Conservation (phyloP, 2,329 filamentous ascomycete species). For the Colletotrichum caudatum region DNA sequence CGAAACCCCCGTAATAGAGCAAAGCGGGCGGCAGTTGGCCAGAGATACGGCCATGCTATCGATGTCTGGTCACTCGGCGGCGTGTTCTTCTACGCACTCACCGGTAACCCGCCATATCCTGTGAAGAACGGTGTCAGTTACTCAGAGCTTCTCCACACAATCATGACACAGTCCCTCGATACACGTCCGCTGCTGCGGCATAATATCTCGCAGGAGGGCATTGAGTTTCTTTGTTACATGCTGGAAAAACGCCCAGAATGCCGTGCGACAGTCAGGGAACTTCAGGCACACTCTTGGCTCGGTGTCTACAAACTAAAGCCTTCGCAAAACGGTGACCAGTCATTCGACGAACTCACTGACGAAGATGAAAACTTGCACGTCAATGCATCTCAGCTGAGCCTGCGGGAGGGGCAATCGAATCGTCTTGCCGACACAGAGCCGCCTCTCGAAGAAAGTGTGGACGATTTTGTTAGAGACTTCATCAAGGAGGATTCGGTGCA, state of each 20-base stretch:
- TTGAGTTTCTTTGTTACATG: slow-evolving; percentile 83
- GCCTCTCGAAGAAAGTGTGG: slow-evolving; percentile 48
- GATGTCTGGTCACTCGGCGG: slow-evolving; percentile 97
- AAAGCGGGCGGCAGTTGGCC: slow-evolving; percentile 64
- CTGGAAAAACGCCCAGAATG: slow-evolving; percentile 82
- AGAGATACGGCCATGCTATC: slow-evolving; percentile 89
- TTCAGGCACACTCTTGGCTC: slow-evolving; percentile 83
- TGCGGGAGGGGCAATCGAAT: slow-evolving; percentile 60
- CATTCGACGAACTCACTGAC: slow-evolving; percentile 72
- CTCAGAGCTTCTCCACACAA: slow-evolving; percentile 82
- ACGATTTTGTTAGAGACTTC: slow-evolving; percentile 58
- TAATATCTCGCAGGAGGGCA: slow-evolving; percentile 73
- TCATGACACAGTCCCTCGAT: slow-evolving; percentile 84
- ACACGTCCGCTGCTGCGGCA: slow-evolving; percentile 69
- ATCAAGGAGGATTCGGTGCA: slow-evolving; percentile 80
- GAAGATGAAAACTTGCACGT: slow-evolving; percentile 67
- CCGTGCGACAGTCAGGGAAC: slow-evolving; percentile 79
- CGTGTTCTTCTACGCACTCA: slow-evolving; percentile 90
- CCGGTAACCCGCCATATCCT: slow-evolving; percentile 82
- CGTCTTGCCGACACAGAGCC: slow-evolving; percentile 42
- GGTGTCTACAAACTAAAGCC: slow-evolving; percentile 47
- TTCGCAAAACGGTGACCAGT: slow-evolving; percentile 55
- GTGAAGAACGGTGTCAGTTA: slow-evolving; percentile 82
- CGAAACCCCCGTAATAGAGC: slow-evolving; percentile 72
- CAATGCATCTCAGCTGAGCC: slow-evolving; percentile 72